Percentiles rank a stretch among this genome's conserved stretches.
phyloP scores from a whole-genome alignment of 768 basidiomycete species.

The Plicaturopsis crispa region DNA sequence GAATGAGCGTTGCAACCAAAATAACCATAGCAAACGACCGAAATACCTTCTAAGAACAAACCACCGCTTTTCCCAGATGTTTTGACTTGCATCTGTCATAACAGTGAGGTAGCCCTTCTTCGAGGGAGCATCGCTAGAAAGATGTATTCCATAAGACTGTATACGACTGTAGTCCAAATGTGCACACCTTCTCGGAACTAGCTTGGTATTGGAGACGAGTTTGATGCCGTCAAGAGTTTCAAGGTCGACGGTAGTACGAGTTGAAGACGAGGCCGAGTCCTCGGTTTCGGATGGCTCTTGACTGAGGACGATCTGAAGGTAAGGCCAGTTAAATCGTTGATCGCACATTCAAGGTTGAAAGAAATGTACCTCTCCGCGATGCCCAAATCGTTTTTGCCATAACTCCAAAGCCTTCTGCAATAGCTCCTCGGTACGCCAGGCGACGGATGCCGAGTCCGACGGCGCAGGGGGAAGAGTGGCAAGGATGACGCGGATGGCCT shows the following conservation, averaged over 20 bases:
- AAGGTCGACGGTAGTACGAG: slow-evolving; percentile 24
- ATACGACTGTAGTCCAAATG: not conserved
- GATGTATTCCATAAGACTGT: not conserved
- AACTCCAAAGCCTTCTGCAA: slow-evolving; percentile 61
- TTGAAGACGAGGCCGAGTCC: slow-evolving; percentile 26
- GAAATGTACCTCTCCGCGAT: slow-evolving; percentile 61
- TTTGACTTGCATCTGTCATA: slow-evolving; percentile 71
- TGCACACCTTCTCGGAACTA: slow-evolving; percentile 65
- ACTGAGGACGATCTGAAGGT: slow-evolving; percentile 63
- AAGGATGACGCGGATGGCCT: slow-evolving; percentile 77
- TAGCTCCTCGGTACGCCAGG: slow-evolving; percentile 62
- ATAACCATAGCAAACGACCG: slow-evolving; percentile 1
- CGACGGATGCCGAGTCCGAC: slow-evolving; percentile 41
- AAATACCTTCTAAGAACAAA: slow-evolving; percentile 78
- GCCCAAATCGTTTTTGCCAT: slow-evolving; percentile 82
- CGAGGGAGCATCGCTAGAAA: slow-evolving; percentile 63
- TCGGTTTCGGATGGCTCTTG: slow-evolving; percentile 62
- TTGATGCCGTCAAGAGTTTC: slow-evolving; percentile 48
- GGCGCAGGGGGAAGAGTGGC: slow-evolving; percentile 43
- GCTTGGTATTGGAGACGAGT: slow-evolving; percentile 64
- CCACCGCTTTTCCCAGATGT: slow-evolving; percentile 79
- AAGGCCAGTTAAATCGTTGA: slow-evolving; percentile 2
- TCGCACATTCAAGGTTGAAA: slow-evolving; percentile 1
- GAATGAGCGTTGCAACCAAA: slow-evolving; percentile 5
- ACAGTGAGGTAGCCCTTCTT: slow-evolving; percentile 82